Conservation (phyloP, 169 alveolate species). For the Plasmodium ovale region DNA sequence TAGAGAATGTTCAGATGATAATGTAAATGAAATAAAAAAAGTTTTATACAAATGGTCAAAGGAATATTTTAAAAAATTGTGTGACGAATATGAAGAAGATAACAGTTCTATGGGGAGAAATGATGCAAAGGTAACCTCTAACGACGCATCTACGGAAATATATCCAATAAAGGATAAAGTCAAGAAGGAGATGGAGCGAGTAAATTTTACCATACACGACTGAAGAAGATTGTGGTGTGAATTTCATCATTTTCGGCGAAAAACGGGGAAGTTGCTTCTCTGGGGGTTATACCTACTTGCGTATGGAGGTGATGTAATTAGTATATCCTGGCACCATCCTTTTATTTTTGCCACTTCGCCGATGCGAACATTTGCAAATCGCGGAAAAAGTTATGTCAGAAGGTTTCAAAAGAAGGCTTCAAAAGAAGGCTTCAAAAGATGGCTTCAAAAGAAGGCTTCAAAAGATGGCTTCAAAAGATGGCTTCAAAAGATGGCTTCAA, state of each 20-base stretch:
- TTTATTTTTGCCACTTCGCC: no score
- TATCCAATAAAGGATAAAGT: constrained; percentile 40
- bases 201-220: constrained; percentile 29
- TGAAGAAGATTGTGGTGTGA: neutral
- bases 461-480: no score
- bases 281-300: neutral
- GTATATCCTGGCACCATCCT: no score
- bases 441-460: no score
- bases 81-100: constrained; percentile 29
- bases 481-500: no score
- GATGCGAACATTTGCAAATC: no score
- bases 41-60: constrained; percentile 61
- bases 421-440: no score
- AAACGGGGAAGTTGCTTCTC: neutral
- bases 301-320: no score
- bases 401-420: no score
- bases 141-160: neutral
- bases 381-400: no score
- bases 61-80: constrained; percentile 60
- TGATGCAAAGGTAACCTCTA: no score
- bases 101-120: neutral
- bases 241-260: neutral
- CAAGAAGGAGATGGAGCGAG: constrained; percentile 59
- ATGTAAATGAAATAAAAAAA: constrained; percentile 21
- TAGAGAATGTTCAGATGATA: constrained; percentile 10